Evolutionary conservation across 164 flowering plant genomes (phyloP), one percentile per base, ranked within the genome.

Genomic region (Annona squamosa): DNA sequence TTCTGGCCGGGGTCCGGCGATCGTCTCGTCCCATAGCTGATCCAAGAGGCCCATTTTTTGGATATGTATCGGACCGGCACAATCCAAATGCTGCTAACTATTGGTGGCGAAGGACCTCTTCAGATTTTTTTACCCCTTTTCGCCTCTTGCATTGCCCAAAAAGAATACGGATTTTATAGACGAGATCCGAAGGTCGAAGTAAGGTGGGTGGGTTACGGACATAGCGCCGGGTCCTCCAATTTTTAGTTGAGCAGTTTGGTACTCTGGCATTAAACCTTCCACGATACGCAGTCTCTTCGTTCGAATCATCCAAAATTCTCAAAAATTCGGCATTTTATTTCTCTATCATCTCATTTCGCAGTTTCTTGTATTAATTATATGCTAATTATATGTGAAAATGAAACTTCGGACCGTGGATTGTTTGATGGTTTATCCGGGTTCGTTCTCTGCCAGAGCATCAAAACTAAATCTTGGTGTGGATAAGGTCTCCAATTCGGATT

Each of bases 11-110:
- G 98, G 98, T 0, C 98, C 96, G 67, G 98, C 98, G 3, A 92
- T 75, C 43, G 94, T 92, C 74, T 90, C 98, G 80, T 92, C 96
- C 98, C 98, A 90, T 0, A 90, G 86, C 82, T 85, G 84, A 73
- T 90, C 85, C 0, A 92, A 88, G 59, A 90, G 87, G 64, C 91
- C 92, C 97, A 90, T 89, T 3, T 89, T 3, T 65, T 46, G 63
- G 37, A 6, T n/a, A 16, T 10, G 44, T 63, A 56, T 67, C 74
- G 47, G 66, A 26, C 72, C 79, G 61, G 47, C 67, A 44, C 74
- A 80, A 74, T 75, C 74, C 72, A 77, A 80, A 52, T 70, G 71
- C 77, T 73, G 70, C 63, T 17, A 65, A 42, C 19, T 1, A 46
- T 48, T 48, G 44, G 1, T n/a, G 5, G 16, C 17, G 46, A 13